phyloP scores from a whole-genome alignment of 179 eudicot genomes.

The Beta corolliflora region DNA sequence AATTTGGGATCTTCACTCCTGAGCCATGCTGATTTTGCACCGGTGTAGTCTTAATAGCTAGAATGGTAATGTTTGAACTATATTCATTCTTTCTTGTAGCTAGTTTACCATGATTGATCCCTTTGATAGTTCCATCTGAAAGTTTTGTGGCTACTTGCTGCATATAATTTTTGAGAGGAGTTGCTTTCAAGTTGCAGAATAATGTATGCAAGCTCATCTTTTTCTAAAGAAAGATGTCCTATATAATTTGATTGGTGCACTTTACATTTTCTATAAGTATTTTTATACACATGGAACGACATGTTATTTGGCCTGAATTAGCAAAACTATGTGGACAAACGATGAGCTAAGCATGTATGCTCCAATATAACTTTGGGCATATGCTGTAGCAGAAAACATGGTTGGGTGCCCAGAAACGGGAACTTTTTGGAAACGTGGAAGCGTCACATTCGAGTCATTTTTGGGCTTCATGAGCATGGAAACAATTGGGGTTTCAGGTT shows the following conservation, averaged over 20 bases:
- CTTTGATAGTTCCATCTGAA: not conserved
- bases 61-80: not conserved
- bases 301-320: not conserved
- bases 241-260: too few species aligned
- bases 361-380: not conserved
- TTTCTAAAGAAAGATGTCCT: not conserved
- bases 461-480: too few species aligned
- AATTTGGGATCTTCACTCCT: not conserved
- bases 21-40: not conserved
- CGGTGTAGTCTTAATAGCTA: not conserved
- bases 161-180: conserved; percentile 19
- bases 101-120: not conserved
- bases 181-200: not conserved
- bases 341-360: not conserved
- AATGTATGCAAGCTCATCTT: not conserved
- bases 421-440: too few species aligned
- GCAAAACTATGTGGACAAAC: not conserved
- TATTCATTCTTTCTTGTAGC: not conserved
- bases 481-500: too few species aligned
- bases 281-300: too few species aligned
- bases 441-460: too few species aligned
- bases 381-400: not conserved
- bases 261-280: too few species aligned
- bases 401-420: too few species aligned
- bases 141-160: conserved; percentile 16